phyloP scores from a whole-genome alignment of 768 basidiomycete species.

The Trametes villosa region DNA sequence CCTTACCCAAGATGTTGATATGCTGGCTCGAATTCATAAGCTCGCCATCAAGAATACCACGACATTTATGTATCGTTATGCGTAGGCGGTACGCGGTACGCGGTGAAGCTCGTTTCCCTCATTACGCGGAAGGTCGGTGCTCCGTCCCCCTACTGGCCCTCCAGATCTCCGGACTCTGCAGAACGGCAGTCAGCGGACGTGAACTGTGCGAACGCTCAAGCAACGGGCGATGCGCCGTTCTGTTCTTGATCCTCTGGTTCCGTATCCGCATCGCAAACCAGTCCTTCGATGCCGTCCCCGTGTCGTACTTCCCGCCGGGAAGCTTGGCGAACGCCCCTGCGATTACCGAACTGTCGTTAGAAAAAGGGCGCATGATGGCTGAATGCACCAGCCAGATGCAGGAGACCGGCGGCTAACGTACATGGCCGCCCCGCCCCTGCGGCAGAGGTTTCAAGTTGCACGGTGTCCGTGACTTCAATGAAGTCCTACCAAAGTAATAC shows the following conservation, averaged over 20 bases:
- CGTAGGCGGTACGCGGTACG: too few relatives aligned
- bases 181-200: background rate
- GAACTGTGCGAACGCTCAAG: background rate
- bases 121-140: slow-evolving; percentile 15
- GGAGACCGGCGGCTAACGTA: slow-evolving; percentile 71
- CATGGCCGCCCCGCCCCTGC: slow-evolving; percentile 51
- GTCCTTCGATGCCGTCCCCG: slow-evolving; percentile 41
- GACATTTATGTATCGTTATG: too few relatives aligned
- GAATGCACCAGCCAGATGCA: slow-evolving; percentile 66
- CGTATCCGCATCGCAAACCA: slow-evolving; percentile 48
- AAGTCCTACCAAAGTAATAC: too few relatives aligned
- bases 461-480: background rate
- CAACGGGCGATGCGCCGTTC: slow-evolving; percentile 37
- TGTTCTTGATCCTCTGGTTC: slow-evolving; percentile 46
- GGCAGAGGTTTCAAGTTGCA: slow-evolving; percentile 58
- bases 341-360: slow-evolving; percentile 54
- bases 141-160: slow-evolving; percentile 29
- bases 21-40: too few relatives aligned
- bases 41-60: too few relatives aligned
- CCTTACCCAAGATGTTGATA: too few relatives aligned
- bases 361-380: slow-evolving; percentile 52
- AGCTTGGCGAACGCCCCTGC: slow-evolving; percentile 43
- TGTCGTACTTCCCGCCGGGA: slow-evolving; percentile 41
- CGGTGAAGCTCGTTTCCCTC: background rate
- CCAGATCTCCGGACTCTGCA: slow-evolving; percentile 31